These are phyloP conservation scores for Pseudoturritis turrita DNA, from an alignment of 345 rosid genomes.

Conservation along the genomic window DNA sequence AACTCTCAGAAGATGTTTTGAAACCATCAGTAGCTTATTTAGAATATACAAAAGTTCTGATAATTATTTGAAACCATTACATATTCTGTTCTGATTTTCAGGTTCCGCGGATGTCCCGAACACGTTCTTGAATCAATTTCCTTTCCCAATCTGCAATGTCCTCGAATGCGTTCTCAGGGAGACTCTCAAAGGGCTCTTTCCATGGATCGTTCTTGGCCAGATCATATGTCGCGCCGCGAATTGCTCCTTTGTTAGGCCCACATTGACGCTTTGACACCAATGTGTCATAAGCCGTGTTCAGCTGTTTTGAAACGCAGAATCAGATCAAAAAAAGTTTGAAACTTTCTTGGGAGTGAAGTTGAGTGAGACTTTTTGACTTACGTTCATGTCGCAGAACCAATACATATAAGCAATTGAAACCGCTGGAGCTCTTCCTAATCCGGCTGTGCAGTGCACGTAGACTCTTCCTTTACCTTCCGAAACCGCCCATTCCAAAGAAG, in stretches of 20 bases:
- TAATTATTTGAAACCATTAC: background rate
- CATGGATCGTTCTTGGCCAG: constrained; percentile 71
- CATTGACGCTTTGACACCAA: constrained; percentile 73
- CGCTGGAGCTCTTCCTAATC: constrained; percentile 95
- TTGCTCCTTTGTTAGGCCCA: constrained; percentile 78
- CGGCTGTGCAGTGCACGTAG: constrained; percentile 91
- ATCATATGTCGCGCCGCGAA: constrained; percentile 81
- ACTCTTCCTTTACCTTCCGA: constrained; percentile 75
- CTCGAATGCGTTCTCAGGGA: constrained; percentile 75
- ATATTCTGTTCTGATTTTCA: constrained; percentile 25
- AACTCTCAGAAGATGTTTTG: background rate
- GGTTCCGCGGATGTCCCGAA: constrained; percentile 54
- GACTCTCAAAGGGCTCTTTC: constrained; percentile 79
- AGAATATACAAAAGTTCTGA: background rate
- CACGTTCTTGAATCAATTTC: constrained; percentile 63
- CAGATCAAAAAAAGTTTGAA: background rate
- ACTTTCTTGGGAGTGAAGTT: background rate
- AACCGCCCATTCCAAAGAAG: constrained; percentile 81
- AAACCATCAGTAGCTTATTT: background rate
- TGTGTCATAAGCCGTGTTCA: constrained; percentile 59
- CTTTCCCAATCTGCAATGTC: constrained; percentile 90
- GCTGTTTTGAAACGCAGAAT: constrained; percentile 35
- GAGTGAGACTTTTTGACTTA: constrained; percentile 32
- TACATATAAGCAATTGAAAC: constrained; percentile 81
- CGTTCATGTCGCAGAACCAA: constrained; percentile 79